Percentiles rank a stretch among this genome's conserved stretches.
Evolutionary conservation across 768 basidiomycete genomes (phyloP).

Genomic region (Lentinula sp.): DNA sequence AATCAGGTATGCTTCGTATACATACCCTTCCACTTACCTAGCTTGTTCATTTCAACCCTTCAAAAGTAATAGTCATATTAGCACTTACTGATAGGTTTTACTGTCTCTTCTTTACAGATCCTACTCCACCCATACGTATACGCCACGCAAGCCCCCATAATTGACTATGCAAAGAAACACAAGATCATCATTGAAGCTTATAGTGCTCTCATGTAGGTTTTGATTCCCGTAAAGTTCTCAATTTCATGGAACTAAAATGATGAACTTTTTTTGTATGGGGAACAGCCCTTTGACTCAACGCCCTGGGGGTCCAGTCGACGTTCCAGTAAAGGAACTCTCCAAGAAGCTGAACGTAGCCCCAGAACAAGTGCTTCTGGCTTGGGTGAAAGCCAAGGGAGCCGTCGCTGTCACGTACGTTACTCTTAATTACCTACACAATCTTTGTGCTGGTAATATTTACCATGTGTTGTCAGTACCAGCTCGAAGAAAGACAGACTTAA

Average conservation of each 20-base stretch:
- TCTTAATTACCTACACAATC: background rate
- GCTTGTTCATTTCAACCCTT: too few species aligned
- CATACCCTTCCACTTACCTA: too few species aligned
- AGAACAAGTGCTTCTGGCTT: constrained; percentile 68
- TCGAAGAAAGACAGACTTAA: constrained; percentile 59
- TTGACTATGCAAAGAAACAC: constrained; percentile 52
- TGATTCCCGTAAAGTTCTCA: background rate
- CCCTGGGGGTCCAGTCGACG: constrained; percentile 56
- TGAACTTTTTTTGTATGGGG: background rate
- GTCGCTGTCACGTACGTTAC: constrained; percentile 53
- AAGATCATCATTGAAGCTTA: constrained; percentile 70
- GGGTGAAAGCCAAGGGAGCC: constrained; percentile 65
- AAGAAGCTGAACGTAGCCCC: constrained; percentile 40
- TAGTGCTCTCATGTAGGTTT: constrained; percentile 52
- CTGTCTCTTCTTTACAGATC: constrained; percentile 35
- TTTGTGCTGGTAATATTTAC: background rate
- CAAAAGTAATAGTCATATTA: too few species aligned
- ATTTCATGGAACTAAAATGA: too few species aligned
- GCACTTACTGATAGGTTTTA: background rate
- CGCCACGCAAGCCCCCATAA: constrained; percentile 40
- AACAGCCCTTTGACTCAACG: constrained; percentile 2
- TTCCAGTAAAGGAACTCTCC: constrained; percentile 49
- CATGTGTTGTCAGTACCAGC: constrained; percentile 39
- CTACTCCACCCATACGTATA: constrained; percentile 68
- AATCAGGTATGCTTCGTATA: constrained; percentile 46